Percentiles rank a stretch among this genome's conserved stretches.
These are phyloP conservation scores for Penicillium macrosclerotiorum DNA, from an alignment of 495 filamentous ascomycete species.

Conservation along the genomic window DNA sequence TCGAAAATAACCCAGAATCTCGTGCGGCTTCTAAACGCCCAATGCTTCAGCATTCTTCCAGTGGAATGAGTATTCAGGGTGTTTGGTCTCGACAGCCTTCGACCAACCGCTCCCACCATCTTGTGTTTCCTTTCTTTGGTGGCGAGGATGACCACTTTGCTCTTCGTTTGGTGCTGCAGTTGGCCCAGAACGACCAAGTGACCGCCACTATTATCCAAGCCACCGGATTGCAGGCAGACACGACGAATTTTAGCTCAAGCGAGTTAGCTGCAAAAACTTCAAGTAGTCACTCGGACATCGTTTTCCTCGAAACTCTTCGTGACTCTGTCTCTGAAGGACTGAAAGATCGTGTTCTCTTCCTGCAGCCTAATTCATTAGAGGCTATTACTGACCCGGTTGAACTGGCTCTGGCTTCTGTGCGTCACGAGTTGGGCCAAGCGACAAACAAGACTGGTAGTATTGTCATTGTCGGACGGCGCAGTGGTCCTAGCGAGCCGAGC, in stretches of 20 bases:
- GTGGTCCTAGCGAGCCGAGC: conserved; percentile 16
- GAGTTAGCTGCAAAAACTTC: neutral
- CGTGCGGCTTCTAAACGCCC: conserved; percentile 33
- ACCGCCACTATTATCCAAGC: conserved; percentile 38
- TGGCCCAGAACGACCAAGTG: conserved; percentile 72
- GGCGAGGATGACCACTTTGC: conserved; percentile 82
- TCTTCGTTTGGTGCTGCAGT: conserved; percentile 74
- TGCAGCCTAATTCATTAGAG: conserved; percentile 17
- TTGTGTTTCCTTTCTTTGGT: conserved; percentile 87
- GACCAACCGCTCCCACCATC: conserved; percentile 69
- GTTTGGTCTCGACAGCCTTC: conserved; percentile 38
- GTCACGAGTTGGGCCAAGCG: conserved; percentile 58
- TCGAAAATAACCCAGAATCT: conserved; percentile 57
- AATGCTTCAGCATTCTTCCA: conserved; percentile 43
- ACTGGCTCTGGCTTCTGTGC: conserved; percentile 43
- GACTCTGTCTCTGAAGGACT: conserved; percentile 61
- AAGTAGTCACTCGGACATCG: conserved; percentile 42
- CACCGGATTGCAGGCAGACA: conserved; percentile 1
- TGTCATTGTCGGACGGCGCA: conserved; percentile 67
- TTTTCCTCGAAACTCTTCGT: conserved; percentile 61
- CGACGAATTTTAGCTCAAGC: conserved; percentile 1
- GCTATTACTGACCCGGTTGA: conserved; percentile 21
- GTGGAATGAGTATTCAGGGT: conserved; percentile 58
- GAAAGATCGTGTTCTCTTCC: conserved; percentile 60
- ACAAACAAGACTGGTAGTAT: conserved; percentile 74